Evolutionary conservation across 2,329 filamentous ascomycete species (phyloP).

Genomic region (Talaromyces verruculosus): DNA sequence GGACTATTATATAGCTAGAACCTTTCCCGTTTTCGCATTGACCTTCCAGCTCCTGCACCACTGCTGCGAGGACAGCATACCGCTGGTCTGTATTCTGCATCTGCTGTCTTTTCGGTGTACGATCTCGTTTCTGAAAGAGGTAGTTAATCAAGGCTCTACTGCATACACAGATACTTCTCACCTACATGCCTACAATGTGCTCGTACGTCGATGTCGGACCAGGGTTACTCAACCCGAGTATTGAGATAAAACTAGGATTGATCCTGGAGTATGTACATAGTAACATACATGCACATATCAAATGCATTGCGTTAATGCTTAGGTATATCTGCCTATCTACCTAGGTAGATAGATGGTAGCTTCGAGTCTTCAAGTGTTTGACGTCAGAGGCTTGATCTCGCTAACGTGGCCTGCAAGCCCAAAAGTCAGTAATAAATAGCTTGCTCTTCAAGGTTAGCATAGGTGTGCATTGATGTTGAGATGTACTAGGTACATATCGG

Average conservation of each 20-base stretch:
- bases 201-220: background rate
- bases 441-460: background rate
- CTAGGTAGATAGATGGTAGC: background rate
- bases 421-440: background rate
- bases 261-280: background rate
- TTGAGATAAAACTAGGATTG: background rate
- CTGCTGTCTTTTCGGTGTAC: background rate
- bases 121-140: background rate
- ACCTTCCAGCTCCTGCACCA: background rate
- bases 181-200: background rate
- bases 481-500: background rate
- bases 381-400: slow-evolving; percentile 13
- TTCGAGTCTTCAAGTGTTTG: background rate
- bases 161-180: background rate
- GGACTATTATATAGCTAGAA: background rate
- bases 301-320: background rate
- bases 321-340: background rate
- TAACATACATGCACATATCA: background rate
- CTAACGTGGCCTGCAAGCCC: background rate
- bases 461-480: background rate
- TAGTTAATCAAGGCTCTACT: background rate
- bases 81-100: background rate
- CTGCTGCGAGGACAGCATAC: background rate
- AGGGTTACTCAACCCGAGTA: background rate
- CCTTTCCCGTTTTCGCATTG: background rate